These are phyloP conservation scores for Ophiostoma perfectum DNA, from an alignment of 2,329 filamentous ascomycete genomes.

Conservation along the genomic window DNA sequence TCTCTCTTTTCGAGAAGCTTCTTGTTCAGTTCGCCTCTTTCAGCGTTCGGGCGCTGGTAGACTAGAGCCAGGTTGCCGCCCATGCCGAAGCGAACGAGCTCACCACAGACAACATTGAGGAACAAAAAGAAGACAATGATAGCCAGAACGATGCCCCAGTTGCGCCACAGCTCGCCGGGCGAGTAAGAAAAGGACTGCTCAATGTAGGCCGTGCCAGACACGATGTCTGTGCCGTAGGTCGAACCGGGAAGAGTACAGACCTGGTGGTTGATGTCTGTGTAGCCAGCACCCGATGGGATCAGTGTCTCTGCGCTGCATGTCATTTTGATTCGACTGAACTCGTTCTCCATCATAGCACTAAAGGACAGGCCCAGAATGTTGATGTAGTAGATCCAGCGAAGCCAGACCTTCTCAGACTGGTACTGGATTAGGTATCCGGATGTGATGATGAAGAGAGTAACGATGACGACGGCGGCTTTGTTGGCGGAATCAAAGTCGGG, in stretches of 20 bases:
- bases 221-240: conserved; percentile 54
- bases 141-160: conserved; percentile 73
- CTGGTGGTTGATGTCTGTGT: conserved; percentile 66
- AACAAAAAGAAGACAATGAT: conserved; percentile 71
- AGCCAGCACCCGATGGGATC: conserved; percentile 64
- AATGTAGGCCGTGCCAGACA: conserved; percentile 67
- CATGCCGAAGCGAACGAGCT: conserved; percentile 70
- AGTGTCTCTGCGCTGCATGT: conserved; percentile 63
- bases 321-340: conserved; percentile 66
- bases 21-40: conserved; percentile 60
- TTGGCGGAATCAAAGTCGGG: conserved; percentile 82
- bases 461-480: conserved; percentile 72
- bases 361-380: conserved; percentile 68
- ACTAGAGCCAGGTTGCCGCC: conserved; percentile 77
- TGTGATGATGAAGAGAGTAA: conserved; percentile 76
- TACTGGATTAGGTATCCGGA: conserved; percentile 82
- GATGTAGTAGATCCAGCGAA: conserved; percentile 79
- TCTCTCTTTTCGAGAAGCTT: conserved; percentile 56
- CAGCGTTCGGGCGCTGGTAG: conserved; percentile 64
- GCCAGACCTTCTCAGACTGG: conserved; percentile 65
- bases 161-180: conserved; percentile 67
- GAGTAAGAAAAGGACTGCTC: conserved; percentile 61
- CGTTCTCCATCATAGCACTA: conserved; percentile 76
- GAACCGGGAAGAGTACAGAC: conserved; percentile 77
- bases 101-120: conserved; percentile 71